These are phyloP conservation scores for Colletotrichum chrysophilum DNA, from an alignment of 2,329 filamentous ascomycete genomes.

Conservation along the genomic window DNA sequence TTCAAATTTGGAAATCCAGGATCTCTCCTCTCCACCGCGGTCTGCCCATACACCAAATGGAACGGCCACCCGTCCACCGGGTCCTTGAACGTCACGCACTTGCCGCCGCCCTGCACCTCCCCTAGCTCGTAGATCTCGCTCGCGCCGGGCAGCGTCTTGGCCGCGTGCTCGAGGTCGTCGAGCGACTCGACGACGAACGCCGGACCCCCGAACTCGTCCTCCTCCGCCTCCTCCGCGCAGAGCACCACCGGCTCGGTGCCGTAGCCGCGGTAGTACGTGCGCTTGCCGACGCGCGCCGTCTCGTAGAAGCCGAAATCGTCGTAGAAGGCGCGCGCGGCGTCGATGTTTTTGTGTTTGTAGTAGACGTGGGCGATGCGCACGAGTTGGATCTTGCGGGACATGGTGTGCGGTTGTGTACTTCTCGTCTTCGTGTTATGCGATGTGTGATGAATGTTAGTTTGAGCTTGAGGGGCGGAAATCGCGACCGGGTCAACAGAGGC, in stretches of 20 bases:
- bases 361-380: conserved; percentile 49
- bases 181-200: conserved; percentile 62
- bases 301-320: conserved; percentile 54
- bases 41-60: conserved; percentile 62
- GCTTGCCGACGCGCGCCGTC: conserved; percentile 40
- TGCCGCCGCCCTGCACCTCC: conserved; percentile 59
- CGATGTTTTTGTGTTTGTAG: conserved; percentile 53
- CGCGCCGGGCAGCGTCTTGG: conserved; percentile 50
- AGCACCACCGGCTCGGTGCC: conserved; percentile 65
- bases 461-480: not conserved
- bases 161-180: conserved; percentile 58
- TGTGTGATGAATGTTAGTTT: not conserved
- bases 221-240: conserved; percentile 52
- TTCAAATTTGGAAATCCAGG: conserved; percentile 45
- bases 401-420: not conserved
- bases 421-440: not conserved
- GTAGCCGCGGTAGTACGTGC: conserved; percentile 66
- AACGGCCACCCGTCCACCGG: conserved; percentile 62
- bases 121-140: conserved; percentile 50
- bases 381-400: conserved; percentile 35
- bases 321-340: conserved; percentile 45
- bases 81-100: conserved; percentile 56
- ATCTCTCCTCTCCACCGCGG: conserved; percentile 35
- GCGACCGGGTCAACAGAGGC: not conserved
- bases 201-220: conserved; percentile 60